Conservation (phyloP, 257 asterid species). For the Echites panduratus region DNA sequence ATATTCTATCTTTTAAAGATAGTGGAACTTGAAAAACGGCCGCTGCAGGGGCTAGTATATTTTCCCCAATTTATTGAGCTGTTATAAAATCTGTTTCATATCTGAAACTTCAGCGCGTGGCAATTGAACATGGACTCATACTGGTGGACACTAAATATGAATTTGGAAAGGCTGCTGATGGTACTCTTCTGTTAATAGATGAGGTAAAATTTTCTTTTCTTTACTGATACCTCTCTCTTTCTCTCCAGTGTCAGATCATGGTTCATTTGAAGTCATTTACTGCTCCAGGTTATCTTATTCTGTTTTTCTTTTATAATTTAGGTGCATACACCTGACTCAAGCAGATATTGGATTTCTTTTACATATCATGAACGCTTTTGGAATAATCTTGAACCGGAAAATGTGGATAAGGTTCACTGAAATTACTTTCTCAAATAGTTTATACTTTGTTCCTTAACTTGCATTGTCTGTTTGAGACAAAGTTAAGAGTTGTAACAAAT, state of each 20-base stretch:
- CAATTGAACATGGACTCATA: slow-evolving; percentile 73
- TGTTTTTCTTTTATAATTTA: slow-evolving; percentile 17
- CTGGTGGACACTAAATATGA: slow-evolving; percentile 96
- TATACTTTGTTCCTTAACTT: neutral
- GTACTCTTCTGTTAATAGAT: slow-evolving; percentile 65
- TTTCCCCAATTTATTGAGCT: neutral
- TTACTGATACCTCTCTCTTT: neutral
- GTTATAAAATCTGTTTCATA: neutral
- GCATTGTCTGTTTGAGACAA: neutral
- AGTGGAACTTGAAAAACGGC: neutral
- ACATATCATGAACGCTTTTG: slow-evolving; percentile 63
- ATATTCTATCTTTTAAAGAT: neutral
- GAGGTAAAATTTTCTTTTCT: slow-evolving; percentile 45
- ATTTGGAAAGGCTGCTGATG: slow-evolving; percentile 91
- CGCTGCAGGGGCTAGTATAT: neutral
- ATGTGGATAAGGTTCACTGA: slow-evolving; percentile 76
- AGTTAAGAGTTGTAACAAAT: neutral
- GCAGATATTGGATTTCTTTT: slow-evolving; percentile 87
- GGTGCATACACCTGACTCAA: slow-evolving; percentile 98
- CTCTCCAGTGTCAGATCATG: neutral
- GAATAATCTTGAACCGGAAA: slow-evolving; percentile 84
- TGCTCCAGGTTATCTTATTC: neutral
- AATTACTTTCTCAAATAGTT: neutral
- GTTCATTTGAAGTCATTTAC: neutral
- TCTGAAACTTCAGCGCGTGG: slow-evolving; percentile 44